Evolutionary conservation across 768 basidiomycete genomes (phyloP), one percentile per base, ranked within the genome.

Genomic region (Sistotremastrum suecicum): DNA sequence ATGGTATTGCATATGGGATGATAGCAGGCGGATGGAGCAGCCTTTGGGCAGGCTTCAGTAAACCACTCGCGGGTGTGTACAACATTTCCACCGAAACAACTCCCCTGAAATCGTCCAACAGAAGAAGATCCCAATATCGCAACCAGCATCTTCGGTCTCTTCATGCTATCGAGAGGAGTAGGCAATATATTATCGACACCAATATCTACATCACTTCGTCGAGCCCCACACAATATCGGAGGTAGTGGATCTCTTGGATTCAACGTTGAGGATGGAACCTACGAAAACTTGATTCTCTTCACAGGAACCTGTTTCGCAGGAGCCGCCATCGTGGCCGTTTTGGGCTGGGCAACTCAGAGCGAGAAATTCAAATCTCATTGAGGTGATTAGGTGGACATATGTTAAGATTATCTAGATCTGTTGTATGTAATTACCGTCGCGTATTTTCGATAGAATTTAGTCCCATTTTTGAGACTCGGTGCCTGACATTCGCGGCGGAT

Each of bases 101-200:
- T 44, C 7, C 30, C 11, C 7, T 12, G 32, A n/a, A 12, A 12
- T 28, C 42, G 30, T 44, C 35, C 34, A 34, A 39, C 20, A 63
- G 60, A 48, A 42, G 60, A 60, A 41, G 58, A 63, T 41, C 57
- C 53, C 0, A 44, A 39, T 1, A 29, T 60, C 34, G 43, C 54
- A 5, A 61, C 54, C 10, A 50, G 51, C 28, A 48, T 61, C 7
- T 55, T 54, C 34, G 59, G 58, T 1, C 53, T 54, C 43, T 48
- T 63, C 12, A 40, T 60, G 1, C 46, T 61, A 6, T 51, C 56
- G 2, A 42, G 60, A 28, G 61, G 61, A n/a, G 43, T 63, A 3
- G 61, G 60, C 2, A 63, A 58, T 44, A 59, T 63, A 37, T 42
- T 57, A 1, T 61, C 61, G 3, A 59, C 58, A 3, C 60, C 61